Percentiles rank a stretch among this genome's conserved stretches.
phyloP scores from a whole-genome alignment of 441 rosid species.

The Pelargonium australe region DNA sequence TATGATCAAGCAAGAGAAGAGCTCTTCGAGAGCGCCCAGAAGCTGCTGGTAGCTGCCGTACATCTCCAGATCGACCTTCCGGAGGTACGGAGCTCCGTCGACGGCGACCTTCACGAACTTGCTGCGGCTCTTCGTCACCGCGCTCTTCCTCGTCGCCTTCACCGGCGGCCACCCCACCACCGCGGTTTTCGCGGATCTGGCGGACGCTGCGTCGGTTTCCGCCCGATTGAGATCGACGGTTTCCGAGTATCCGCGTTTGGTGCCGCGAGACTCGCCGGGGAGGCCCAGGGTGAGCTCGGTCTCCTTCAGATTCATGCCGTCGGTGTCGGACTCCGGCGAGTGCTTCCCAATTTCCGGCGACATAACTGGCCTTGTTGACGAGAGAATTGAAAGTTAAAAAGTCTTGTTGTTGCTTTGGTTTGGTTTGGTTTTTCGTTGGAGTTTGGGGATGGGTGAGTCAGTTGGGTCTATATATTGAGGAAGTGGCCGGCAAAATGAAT shows the following conservation, averaged over 20 bases:
- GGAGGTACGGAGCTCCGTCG: constrained; percentile 59
- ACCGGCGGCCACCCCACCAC: constrained; percentile 85
- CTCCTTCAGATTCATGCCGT: constrained; percentile 33
- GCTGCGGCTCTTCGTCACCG: constrained; percentile 28
- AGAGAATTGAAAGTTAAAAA: too few species aligned
- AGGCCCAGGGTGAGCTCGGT: constrained; percentile 45
- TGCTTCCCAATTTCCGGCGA: constrained; percentile 16
- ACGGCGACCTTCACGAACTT: constrained; percentile 59
- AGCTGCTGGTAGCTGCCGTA: constrained; percentile 37
- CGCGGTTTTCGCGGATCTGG: too few species aligned
- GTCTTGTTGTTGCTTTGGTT: too few species aligned
- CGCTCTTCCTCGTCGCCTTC: constrained; percentile 35
- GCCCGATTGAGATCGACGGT: constrained; percentile 31
- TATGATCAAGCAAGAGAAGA: constrained; percentile 39
- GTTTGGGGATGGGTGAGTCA: not conserved
- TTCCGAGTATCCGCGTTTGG: constrained; percentile 34
- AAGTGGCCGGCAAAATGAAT: constrained; percentile 15
- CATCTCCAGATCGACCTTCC: constrained; percentile 46
- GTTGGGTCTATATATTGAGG: not conserved
- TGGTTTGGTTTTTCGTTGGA: not conserved
- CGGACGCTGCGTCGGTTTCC: too few species aligned
- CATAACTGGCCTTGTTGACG: constrained; percentile 5
- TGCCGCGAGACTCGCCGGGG: constrained; percentile 36
- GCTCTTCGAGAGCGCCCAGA: constrained; percentile 31
- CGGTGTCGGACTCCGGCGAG: constrained; percentile 23